These are phyloP conservation scores for Sextonia rubra DNA, from an alignment of 164 flowering plant species.

Conservation along the genomic window DNA sequence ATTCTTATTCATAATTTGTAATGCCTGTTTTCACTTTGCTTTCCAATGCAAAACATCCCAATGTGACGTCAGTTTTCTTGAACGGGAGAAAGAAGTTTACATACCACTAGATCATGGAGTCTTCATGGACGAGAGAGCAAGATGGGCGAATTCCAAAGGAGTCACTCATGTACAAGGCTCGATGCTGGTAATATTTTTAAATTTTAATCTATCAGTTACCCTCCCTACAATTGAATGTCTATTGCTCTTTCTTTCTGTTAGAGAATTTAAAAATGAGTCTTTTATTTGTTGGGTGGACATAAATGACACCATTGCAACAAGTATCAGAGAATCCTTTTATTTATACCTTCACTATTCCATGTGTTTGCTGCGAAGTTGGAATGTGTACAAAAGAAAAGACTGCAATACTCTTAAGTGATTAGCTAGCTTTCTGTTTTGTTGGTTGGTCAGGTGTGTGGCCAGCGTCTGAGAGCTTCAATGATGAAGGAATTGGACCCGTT, in stretches of 20 bases:
- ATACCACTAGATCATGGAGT: slow-evolving; percentile 72
- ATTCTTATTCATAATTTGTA: not conserved
- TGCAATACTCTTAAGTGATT: not conserved
- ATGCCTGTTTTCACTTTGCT: not conserved
- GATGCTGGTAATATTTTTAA: slow-evolving; percentile 47
- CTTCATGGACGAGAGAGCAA: slow-evolving; percentile 48
- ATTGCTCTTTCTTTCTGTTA: not conserved
- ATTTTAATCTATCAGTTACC: too few species aligned
- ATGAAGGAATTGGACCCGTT: slow-evolving; percentile 47
- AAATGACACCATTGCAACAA: not conserved
- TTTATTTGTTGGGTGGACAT: too few species aligned
- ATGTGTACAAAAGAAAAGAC: not conserved
- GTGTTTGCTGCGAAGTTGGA: not conserved
- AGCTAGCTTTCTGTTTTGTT: not conserved
- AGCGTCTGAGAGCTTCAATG: slow-evolving; percentile 61
- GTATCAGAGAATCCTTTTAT: not conserved
- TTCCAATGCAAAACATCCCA: slow-evolving; percentile 45
- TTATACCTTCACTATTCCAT: not conserved
- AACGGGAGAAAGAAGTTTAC: slow-evolving; percentile 41
- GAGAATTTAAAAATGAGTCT: not conserved
- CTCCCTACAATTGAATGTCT: not conserved
- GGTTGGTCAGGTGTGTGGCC: slow-evolving; percentile 68
- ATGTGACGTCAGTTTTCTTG: slow-evolving; percentile 56
- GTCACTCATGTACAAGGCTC: slow-evolving; percentile 60
- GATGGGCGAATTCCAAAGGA: slow-evolving; percentile 22